Base-by-base conservation (phyloP, 2,329 filamentous ascomycete genomes). In the Ophiostoma pallidulum region DNA sequence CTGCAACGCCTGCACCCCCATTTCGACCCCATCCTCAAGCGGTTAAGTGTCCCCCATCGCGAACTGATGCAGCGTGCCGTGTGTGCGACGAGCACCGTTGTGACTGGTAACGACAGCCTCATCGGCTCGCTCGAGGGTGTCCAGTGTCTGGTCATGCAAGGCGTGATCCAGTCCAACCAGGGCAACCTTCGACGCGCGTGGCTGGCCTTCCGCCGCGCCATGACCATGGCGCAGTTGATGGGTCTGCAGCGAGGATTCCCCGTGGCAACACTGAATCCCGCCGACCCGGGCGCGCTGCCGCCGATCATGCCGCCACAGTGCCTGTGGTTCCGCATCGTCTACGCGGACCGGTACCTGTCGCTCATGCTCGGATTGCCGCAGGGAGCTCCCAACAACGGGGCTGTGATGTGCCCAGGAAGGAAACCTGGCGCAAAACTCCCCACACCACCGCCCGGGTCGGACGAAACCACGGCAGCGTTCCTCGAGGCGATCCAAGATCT, bases 321-420 rank as follows among this genome's bases (percentile, higher is more conserved):
- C 38, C 58, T 74, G 50, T 76, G 72, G 73, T 70, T 66, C 43
- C 68, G 68, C 8, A 60, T 76, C 0, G 56, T 74, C 1, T 59
- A 60, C 18, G 58, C 63, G 1, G 73, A 77, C 47, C 67, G 72
- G 3, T 70, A 71, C 40, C 60, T 76, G 3, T 72, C 64, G 4
- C 54, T 75, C n/a, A 65, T 73, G 58, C 58, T 75, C 0, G 71
- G 71, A 7, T 58, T 74, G 4, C 68, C 69, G 1, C 68, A 68
- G 37, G 66, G 62, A 18, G 54, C 57, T 2, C 48, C 53, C 1
- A 50, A 46, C 37, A 46, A 49, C 33, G 24, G 12, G 13, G 41
- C 37, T 14, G 39, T 48, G 8, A 28, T 36, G 12, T 24, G n/a
- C 16, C n/a, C 26, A 10, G 16, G 14, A 14, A 10, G 32, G 32